Conservation (phyloP, 2,329 filamentous ascomycete genomes). For the Triangularia setosa region DNA sequence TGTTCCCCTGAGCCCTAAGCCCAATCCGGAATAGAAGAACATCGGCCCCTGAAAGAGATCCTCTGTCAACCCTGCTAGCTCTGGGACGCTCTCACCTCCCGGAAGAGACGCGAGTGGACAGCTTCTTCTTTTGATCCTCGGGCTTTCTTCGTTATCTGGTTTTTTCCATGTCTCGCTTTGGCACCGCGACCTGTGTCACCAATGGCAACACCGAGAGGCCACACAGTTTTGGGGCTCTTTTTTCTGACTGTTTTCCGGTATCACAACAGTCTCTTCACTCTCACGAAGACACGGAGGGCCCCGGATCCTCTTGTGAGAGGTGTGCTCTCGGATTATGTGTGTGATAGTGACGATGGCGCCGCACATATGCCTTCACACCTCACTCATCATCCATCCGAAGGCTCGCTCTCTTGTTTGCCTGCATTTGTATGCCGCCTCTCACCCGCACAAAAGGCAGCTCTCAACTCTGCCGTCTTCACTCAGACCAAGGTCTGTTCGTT, state of each 20-base stretch:
- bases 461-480: not conserved
- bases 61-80: not conserved
- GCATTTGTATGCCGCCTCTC: not conserved
- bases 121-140: not conserved
- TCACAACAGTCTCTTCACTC: not conserved
- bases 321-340: not conserved
- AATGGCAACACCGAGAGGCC: not conserved
- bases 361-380: not conserved
- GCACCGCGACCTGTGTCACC: not conserved
- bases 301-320: not conserved
- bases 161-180: not conserved
- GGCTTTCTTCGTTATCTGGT: not conserved
- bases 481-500: not conserved
- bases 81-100: not conserved
- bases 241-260: not conserved
- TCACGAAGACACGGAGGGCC: not conserved
- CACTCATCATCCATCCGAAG: not conserved
- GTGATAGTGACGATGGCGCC: not conserved
- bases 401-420: not conserved
- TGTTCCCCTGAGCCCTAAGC: slow-evolving; percentile 11
- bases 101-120: not conserved
- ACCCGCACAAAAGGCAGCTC: not conserved
- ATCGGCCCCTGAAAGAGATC: not conserved
- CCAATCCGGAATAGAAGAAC: slow-evolving; percentile 2
- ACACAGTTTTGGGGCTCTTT: not conserved